Evolutionary conservation across 495 filamentous ascomycete genomes (phyloP).

Genomic region (Tuber melanosporum): DNA sequence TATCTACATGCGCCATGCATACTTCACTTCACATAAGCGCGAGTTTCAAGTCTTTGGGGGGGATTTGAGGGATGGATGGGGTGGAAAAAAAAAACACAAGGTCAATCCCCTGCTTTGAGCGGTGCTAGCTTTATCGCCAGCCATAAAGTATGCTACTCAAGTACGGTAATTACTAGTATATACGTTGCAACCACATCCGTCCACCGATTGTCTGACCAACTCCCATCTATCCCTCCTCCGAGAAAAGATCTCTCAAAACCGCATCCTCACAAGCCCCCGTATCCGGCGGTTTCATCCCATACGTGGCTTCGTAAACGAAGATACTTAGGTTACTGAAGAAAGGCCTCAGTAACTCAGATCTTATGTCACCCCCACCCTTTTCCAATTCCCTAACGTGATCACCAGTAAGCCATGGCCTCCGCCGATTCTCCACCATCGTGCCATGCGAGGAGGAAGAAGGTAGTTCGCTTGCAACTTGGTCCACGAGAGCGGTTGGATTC

Average conservation of each 20-base stretch:
- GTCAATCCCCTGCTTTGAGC: neutral
- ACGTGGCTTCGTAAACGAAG: conserved; percentile 83
- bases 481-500: conserved; percentile 69
- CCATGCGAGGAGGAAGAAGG: conserved; percentile 49
- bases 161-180: neutral
- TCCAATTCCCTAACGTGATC: conserved; percentile 29
- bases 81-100: neutral
- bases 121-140: neutral
- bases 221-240: conserved; percentile 55
- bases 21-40: neutral
- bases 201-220: neutral
- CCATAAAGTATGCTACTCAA: neutral
- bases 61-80: too few species aligned
- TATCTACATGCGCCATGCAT: neutral
- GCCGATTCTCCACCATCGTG: conserved; percentile 49
- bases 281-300: conserved; percentile 70
- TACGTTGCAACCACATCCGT: neutral
- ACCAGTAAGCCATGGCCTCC: conserved; percentile 61
- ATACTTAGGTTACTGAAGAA: conserved; percentile 91
- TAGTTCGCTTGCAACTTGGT: conserved; percentile 76
- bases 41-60: neutral
- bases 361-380: conserved; percentile 31
- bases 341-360: conserved; percentile 60
- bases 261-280: conserved; percentile 59
- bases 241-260: conserved; percentile 75